Conservation (phyloP, 768 basidiomycete genomes). For the Leccinum subtestaceum region DNA sequence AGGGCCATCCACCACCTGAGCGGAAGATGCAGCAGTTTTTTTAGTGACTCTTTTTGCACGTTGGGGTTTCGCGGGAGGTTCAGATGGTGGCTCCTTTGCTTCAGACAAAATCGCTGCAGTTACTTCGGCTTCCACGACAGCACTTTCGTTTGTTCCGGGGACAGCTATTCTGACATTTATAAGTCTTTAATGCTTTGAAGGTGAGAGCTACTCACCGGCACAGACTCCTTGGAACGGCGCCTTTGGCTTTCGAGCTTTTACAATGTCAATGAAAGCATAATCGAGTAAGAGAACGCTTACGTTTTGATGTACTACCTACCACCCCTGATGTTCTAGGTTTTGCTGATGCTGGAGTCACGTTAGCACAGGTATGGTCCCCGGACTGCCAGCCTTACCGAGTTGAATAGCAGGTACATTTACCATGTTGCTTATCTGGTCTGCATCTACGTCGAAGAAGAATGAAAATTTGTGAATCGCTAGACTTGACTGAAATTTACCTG, state of each 20-base stretch:
- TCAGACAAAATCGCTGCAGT: constrained; percentile 17
- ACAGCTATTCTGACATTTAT: constrained; percentile 25
- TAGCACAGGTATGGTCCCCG: not conserved
- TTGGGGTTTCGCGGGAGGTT: constrained; percentile 11
- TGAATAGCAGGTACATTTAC: constrained; percentile 1
- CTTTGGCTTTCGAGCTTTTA: constrained; percentile 5
- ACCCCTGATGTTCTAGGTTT: not conserved
- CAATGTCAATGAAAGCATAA: constrained; percentile 4
- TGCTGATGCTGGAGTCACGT: constrained; percentile 2
- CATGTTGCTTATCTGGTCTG: not conserved
- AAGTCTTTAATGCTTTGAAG: constrained; percentile 11
- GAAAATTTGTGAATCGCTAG: not conserved
- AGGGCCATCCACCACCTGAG: not conserved
- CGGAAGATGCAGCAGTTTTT: constrained; percentile 2
- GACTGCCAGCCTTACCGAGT: constrained; percentile 10
- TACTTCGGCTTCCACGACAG: constrained; percentile 15
- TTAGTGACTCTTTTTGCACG: constrained; percentile 6
- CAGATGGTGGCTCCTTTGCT: constrained; percentile 4
- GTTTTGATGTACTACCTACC: not conserved
- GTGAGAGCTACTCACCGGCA: constrained; percentile 16
- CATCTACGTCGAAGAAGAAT: constrained; percentile 5
- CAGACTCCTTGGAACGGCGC: not conserved
- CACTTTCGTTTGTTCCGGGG: constrained; percentile 17
- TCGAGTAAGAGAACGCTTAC: constrained; percentile 7
- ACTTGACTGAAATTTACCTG: not conserved